Evolutionary conservation across 2,329 filamentous ascomycete species (phyloP).

Genomic region (Fusarium sp.): DNA sequence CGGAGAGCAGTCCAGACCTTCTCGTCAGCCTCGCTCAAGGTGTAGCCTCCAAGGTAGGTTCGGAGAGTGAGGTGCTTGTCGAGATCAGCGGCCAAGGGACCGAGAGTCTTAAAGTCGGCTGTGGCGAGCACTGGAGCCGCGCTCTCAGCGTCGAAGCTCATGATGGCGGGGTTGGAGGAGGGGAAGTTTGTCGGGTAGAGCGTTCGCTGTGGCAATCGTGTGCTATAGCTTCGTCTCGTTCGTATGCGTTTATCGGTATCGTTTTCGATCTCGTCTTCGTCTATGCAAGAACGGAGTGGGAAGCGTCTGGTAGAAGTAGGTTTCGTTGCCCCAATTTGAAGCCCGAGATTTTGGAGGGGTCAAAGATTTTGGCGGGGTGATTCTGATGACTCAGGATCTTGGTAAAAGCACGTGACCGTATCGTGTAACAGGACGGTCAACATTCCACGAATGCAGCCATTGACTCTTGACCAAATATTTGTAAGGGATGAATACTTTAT

Average conservation of each 20-base stretch:
- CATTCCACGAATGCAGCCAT: conserved; percentile 12
- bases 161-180: conserved; percentile 22
- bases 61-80: conserved; percentile 89
- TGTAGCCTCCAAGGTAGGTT: conserved; percentile 85
- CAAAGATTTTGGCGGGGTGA: conserved; percentile 39
- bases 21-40: conserved; percentile 77
- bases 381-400: conserved; percentile 36
- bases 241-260: neutral
- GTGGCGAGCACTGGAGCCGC: conserved; percentile 38
- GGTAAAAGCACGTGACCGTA: conserved; percentile 21
- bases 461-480: neutral
- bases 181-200: neutral
- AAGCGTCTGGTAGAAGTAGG: conserved; percentile 22
- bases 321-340: conserved; percentile 30
- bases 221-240: neutral
- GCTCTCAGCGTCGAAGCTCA: conserved; percentile 41
- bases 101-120: conserved; percentile 79
- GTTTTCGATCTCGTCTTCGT: neutral
- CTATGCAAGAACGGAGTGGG: conserved; percentile 16
- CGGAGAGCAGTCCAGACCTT: conserved; percentile 85
- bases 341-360: conserved; percentile 37
- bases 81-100: conserved; percentile 76
- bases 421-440: neutral
- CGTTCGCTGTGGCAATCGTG: neutral
- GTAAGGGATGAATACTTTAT: neutral